Conservation (phyloP, 2,329 filamentous ascomycete genomes). For the Cladorrhinum sp. region DNA sequence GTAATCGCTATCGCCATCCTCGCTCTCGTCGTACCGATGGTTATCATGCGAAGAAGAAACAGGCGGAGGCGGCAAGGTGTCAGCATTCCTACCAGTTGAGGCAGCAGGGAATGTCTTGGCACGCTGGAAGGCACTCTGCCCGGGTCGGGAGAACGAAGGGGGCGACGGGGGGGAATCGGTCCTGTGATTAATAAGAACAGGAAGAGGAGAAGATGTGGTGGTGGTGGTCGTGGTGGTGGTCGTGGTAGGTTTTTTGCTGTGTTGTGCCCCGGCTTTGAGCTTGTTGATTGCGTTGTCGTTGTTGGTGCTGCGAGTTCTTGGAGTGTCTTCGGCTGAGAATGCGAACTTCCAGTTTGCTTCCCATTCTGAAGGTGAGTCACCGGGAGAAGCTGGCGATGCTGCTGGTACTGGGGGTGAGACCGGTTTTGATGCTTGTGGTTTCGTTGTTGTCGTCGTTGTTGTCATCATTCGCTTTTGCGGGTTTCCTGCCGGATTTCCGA, state of each 20-base stretch:
- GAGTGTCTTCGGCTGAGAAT: neutral
- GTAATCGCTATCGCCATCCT: neutral
- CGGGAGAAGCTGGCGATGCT: neutral
- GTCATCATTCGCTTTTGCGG: neutral
- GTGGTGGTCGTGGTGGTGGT: neutral
- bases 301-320: neutral
- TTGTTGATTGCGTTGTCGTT: neutral
- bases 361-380: neutral
- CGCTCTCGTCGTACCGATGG: neutral
- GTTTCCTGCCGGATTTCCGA: neutral
- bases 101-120: neutral
- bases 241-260: neutral
- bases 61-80: neutral
- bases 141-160: neutral
- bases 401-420: no score
- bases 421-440: neutral
- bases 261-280: neutral
- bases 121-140: neutral
- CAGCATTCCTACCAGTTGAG: neutral
- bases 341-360: neutral
- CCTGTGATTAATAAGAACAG: neutral
- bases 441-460: neutral
- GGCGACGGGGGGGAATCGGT: neutral
- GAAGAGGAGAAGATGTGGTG: neutral
- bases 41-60: constrained; percentile 10